Evolutionary conservation across 177 flowering plant genomes (phyloP), one percentile per base, ranked within the genome.

Genomic region (Vitis hybrid): DNA sequence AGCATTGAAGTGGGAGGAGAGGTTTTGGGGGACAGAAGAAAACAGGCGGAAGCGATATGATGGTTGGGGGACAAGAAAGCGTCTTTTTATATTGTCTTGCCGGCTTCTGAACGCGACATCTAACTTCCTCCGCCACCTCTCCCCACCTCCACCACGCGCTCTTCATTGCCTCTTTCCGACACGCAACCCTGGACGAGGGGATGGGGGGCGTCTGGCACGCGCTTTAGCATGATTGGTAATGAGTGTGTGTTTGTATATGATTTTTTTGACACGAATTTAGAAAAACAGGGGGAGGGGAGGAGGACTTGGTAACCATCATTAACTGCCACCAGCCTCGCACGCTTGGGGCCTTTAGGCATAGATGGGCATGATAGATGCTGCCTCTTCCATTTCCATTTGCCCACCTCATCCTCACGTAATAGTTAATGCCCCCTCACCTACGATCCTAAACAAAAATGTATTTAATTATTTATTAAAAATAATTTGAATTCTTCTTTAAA

Each of bases 41-140:
- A 78, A 73, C 78, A 77, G 58, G 67, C 76, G 31, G 60, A 68
- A 64, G 73, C 24, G 66, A 65, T 60, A 76, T 60, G 73, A 73
- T 28, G 76, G 59, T 52, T 62, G 79, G 86, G 83, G 82, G 77
- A 82, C 85, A 82, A 60, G 75, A 75, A 80, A 80, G 81, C 83
- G 79, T 79, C 85, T 73, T 74, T 82, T 65, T 49, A 50, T 70
- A 76, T 75, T 80, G 79, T 56, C 13, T 68, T 80, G 83, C 82
- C 83, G 83, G 81, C 59, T 61, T 62, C 66, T 72, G 75, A 74
- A 20, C 73, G 69, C 68, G 82, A 79, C 83, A 77, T 59, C 1
- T 72, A 81, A 74, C 77, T 58, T 60, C 77, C 76, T 47, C 51
- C 67, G 33, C 59, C 56, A 2, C 52, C 20, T 8, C 38, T 22